A percentile compares a stretch with the other conserved stretches of the same genome.
Conservation (phyloP, 805 yeast species). For the Naumovozyma baii region DNA sequence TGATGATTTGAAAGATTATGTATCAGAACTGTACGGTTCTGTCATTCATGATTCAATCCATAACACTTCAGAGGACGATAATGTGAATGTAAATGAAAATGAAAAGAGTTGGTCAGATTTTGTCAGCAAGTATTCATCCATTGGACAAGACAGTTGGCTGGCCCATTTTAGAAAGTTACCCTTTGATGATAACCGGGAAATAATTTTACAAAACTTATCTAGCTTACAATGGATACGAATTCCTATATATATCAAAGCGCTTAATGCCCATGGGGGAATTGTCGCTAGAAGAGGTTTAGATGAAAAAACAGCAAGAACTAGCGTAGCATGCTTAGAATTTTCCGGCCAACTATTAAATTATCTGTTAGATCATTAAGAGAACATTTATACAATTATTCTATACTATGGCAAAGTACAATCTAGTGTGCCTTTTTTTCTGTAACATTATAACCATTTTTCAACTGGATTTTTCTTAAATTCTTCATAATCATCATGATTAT, state of each 20-base stretch:
- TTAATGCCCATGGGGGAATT: constrained; percentile 82
- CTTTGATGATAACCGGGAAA: constrained; percentile 31
- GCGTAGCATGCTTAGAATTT: constrained; percentile 24
- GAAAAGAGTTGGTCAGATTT: constrained; percentile 20
- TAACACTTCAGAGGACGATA: constrained; percentile 2
- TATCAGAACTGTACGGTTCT: constrained; percentile 19
- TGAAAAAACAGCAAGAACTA: constrained; percentile 22
- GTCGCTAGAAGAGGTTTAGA: constrained; percentile 62
- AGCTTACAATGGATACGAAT: constrained; percentile 65
- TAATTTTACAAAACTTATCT: constrained; percentile 48
- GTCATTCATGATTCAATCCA: constrained; percentile 10
- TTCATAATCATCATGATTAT: constrained; percentile 55
- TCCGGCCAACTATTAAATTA: constrained; percentile 19
- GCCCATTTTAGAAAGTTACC: constrained; percentile 20
- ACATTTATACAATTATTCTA: no score
- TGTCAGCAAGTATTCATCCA: constrained; percentile 17
- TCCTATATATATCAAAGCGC: constrained; percentile 57
- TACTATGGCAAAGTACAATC: no score
- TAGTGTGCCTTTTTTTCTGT: background rate
- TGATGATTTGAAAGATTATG: constrained; percentile 16
- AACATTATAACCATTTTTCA: constrained; percentile 63
- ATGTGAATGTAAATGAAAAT: constrained; percentile 4
- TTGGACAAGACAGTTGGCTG: constrained; percentile 11
- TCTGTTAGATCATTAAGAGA: constrained; percentile 6
- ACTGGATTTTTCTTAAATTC: constrained; percentile 72